phyloP scores from a whole-genome alignment of 768 basidiomycete genomes.

The Filobasidium floriforme region DNA sequence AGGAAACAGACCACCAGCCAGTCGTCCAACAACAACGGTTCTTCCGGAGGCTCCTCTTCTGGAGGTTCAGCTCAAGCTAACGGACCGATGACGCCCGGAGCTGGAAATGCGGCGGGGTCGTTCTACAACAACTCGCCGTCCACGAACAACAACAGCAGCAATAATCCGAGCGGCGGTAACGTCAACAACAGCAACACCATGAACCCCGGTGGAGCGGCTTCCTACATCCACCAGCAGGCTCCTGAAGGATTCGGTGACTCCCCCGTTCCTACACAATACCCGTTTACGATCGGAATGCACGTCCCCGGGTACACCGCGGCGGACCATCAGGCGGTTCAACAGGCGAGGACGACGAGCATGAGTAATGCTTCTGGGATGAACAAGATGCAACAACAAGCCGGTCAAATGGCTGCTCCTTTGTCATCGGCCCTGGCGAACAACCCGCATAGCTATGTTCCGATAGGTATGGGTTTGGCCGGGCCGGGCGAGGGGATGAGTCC shows the following conservation, averaged over 20 bases:
- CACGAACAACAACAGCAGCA: background rate
- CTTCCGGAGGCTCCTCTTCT: background rate
- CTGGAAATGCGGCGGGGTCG: background rate
- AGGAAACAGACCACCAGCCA: constrained; percentile 9
- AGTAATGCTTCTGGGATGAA: background rate
- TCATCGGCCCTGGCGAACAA: background rate
- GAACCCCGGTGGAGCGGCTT: background rate
- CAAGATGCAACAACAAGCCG: background rate
- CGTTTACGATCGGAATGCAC: background rate
- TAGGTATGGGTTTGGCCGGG: background rate
- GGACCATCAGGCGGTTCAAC: constrained; percentile 4
- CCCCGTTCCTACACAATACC: background rate
- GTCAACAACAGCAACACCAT: background rate
- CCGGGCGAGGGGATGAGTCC: background rate
- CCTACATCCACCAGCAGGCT: background rate
- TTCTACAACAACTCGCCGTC: background rate
- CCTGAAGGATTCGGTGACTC: background rate
- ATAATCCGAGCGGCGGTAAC: background rate
- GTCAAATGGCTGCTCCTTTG: background rate
- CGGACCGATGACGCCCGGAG: background rate
- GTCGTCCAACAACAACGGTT: constrained; percentile 6
- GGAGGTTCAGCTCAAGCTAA: background rate
- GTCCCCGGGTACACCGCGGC: background rate
- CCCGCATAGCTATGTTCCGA: constrained; percentile 1
- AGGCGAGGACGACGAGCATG: background rate